Evolutionary conservation across 257 asterid genomes (phyloP).

Genomic region (Primulina tabacum): DNA sequence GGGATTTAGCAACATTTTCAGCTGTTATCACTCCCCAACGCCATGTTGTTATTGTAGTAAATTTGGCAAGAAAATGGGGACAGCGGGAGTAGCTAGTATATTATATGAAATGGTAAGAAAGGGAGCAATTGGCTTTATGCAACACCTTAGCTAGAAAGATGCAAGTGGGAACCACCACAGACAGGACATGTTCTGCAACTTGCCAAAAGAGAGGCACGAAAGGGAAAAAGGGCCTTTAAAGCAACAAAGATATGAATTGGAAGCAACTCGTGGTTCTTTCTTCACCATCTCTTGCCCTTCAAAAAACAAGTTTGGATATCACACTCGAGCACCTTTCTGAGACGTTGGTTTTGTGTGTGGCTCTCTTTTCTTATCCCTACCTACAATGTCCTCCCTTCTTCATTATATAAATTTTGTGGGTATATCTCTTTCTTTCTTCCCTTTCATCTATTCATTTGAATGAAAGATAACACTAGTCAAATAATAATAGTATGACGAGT

Average conservation of each 20-base stretch:
- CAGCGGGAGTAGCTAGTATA: too few relatives aligned
- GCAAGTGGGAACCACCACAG: constrained; percentile 31
- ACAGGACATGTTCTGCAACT: constrained; percentile 16
- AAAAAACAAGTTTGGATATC: constrained; percentile 46
- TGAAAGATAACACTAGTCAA: background rate
- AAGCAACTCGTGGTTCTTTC: constrained; percentile 78
- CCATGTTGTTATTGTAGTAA: too few relatives aligned
- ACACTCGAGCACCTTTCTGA: constrained; percentile 40
- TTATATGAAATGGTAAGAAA: too few relatives aligned
- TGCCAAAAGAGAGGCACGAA: constrained; percentile 29
- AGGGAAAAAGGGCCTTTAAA: constrained; percentile 19
- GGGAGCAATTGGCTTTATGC: constrained; percentile 11
- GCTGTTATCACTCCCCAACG: too few relatives aligned
- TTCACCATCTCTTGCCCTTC: constrained; percentile 54
- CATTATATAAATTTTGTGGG: constrained; percentile 27
- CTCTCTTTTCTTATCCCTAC: constrained; percentile 86
- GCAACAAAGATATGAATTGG: constrained; percentile 38
- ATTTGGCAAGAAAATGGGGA: too few relatives aligned
- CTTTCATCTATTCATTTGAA: constrained; percentile 24
- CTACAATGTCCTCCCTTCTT: constrained; percentile 21
- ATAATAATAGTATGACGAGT: constrained; percentile 48
- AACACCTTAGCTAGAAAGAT: constrained; percentile 16
- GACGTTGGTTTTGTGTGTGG: constrained; percentile 71
- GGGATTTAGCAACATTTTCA: too few relatives aligned
- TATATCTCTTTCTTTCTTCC: constrained; percentile 38